Base-by-base conservation (phyloP, 192 early-diverging fungal genomes). In the Gorgonomyces haynaldii region DNA sequence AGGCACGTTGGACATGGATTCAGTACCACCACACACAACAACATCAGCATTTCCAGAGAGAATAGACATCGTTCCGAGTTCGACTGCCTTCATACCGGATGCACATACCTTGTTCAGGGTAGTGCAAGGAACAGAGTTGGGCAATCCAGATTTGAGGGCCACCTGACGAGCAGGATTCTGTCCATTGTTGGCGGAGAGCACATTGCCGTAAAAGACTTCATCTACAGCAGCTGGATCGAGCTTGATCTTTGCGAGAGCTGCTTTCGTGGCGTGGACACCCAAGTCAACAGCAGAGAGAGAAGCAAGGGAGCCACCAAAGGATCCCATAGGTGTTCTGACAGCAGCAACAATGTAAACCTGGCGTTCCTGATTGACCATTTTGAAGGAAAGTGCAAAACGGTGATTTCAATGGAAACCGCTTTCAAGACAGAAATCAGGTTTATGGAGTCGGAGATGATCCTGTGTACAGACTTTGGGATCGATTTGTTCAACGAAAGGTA, bases 101-200 rank as follows among this genome's bases (percentile, higher is more conserved):
- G 90, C 92, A 63, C 96, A 98, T 12, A 98, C 96, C 67, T 97
- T 97, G 72, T 96, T 96, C 60, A 98, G 80, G 44, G 96, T 93
- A 4, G 89, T 92, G 38, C 84, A 86, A 32, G 86, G 84, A 16
- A 87, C 89, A 9, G 81, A 77, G 48, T 81, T 69, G 42, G 80
- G 80, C 45, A 84, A 74, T 17, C 86, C 89, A 26, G 95, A 90
- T 50, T 79, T 85, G 10, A 98, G 62, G 36, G 84, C 81, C 38
- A 83, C 95, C 69, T 96, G 95, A 15, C 91, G 84, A 13, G 95
- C 86, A 16, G 95, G 93, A 39, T 91, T 83, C 65, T 96, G 93
- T 41, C 70, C 93, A 29, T 86, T 57, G 54, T 74, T 83, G 21
- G 89, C 95, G 52, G 86, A 83, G 19, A 96, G 61, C 13, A 98